phyloP scores from a whole-genome alignment of 768 basidiomycete species.

The Auriscalpium microsporum region DNA sequence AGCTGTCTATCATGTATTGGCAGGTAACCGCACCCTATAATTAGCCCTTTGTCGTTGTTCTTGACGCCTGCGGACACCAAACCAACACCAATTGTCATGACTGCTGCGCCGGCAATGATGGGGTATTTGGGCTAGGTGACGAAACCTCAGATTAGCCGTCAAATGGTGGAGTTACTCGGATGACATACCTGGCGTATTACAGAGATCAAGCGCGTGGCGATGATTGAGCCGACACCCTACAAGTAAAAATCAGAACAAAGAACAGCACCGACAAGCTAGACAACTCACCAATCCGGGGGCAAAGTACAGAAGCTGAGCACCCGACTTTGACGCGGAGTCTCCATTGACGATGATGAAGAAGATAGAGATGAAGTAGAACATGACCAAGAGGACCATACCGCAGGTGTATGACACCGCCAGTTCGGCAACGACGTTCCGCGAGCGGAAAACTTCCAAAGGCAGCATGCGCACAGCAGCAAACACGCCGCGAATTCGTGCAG shows the following conservation, averaged over 20 bases:
- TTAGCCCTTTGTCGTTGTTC: conserved; percentile 23
- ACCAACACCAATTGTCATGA: conserved; percentile 35
- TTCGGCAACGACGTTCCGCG: conserved; percentile 32
- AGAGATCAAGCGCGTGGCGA: conserved; percentile 29
- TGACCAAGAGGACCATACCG: conserved; percentile 42
- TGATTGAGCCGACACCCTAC: conserved; percentile 31
- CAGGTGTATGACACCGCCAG: conserved; percentile 31
- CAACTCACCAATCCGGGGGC: conserved; percentile 37
- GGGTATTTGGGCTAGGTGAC: conserved; percentile 29
- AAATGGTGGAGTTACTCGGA: not conserved
- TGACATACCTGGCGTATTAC: conserved; percentile 27
- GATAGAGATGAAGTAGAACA: conserved; percentile 47
- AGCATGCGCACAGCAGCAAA: conserved; percentile 34
- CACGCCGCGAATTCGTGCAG: not conserved
- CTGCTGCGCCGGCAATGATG: conserved; percentile 29
- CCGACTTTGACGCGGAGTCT: conserved; percentile 30
- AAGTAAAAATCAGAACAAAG: not conserved
- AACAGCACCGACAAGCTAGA: not conserved
- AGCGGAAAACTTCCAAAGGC: conserved; percentile 36
- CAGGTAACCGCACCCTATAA: conserved; percentile 27
- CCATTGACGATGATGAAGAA: conserved; percentile 42
- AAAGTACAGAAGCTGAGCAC: conserved; percentile 44
- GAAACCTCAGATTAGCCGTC: not conserved
- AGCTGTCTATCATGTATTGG: not conserved
- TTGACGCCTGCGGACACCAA: conserved; percentile 35